Percentiles rank a stretch among this genome's conserved stretches.
These are phyloP conservation scores for Porpolomopsis calyptriformis DNA, from an alignment of 768 basidiomycete species.

Conservation along the genomic window DNA sequence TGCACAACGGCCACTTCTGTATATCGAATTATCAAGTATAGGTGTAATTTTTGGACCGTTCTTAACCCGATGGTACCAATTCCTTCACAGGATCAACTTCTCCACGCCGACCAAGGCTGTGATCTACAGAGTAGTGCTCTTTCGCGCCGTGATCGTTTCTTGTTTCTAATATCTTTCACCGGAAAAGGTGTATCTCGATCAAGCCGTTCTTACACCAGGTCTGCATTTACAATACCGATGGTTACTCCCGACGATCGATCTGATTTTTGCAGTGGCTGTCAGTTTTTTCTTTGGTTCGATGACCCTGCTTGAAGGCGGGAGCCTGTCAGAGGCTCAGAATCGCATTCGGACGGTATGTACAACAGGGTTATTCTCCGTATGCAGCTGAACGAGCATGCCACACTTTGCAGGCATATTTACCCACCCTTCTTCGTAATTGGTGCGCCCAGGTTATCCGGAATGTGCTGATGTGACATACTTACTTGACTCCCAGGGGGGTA, in stretches of 20 bases:
- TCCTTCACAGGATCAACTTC: slow-evolving; percentile 64
- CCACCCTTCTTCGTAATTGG: slow-evolving; percentile 74
- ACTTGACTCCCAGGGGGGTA: slow-evolving; percentile 39
- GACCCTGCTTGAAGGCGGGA: slow-evolving; percentile 72
- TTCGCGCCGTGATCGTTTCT: neutral
- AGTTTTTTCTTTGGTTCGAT: slow-evolving; percentile 58
- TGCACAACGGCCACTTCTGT: neutral
- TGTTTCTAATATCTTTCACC: slow-evolving; percentile 1
- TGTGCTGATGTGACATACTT: slow-evolving; percentile 1
- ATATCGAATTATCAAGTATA: slow-evolving; percentile 10
- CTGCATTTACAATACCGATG: slow-evolving; percentile 8
- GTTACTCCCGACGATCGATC: neutral
- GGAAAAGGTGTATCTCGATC: slow-evolving; percentile 77
- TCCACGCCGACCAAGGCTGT: slow-evolving; percentile 46
- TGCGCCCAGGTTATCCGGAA: slow-evolving; percentile 17
- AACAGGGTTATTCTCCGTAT: neutral
- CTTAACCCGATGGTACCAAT: slow-evolving; percentile 73
- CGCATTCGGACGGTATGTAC: slow-evolving; percentile 36
- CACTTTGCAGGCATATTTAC: slow-evolving; percentile 51
- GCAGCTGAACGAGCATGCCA: neutral
- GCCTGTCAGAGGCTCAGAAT: slow-evolving; percentile 29
- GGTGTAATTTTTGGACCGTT: slow-evolving; percentile 72
- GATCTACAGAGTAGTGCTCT: slow-evolving; percentile 46
- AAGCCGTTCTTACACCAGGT: slow-evolving; percentile 67
- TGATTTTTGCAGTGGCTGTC: slow-evolving; percentile 28